Base-by-base conservation (phyloP, 352 stramenopile species). In the Albugo candida region DNA sequence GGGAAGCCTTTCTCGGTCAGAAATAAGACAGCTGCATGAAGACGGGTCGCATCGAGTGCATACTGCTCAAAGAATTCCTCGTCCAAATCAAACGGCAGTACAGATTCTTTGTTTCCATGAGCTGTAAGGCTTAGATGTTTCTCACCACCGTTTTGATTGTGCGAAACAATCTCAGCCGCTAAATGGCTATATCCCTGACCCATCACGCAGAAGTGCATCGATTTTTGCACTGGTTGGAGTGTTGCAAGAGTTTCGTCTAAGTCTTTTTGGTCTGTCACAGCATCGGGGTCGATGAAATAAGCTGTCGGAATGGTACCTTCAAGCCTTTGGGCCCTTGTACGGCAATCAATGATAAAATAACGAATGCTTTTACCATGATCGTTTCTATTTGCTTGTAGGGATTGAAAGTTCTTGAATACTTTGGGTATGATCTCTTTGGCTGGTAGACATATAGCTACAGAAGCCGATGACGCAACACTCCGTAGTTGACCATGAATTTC, bases 291-390 rank as follows among this genome's bases (percentile, higher is more conserved):
- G 41, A 87, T 78, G 38, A 71, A 59, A 51, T 86, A 87, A 16
- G 74, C 76, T 5, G 75, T 91, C 0, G 77, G 77, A 39, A 91
- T 65, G 41, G 77, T 63, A 0, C 75, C 77, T 12, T 62, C 52
- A 1, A 41, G 31, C 13, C 61, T 63, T 18, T 82, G 64, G 8
- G 70, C 57, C 1, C 38, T 42, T 0, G 67, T 56, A 13, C 77
- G 72, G 48, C 77, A 91, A 54, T 91, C 77, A 1, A 91, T 47
- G 24, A 86, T 68, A 41, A 88, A 86, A 38, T 77, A 91, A 0
- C 70, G 72, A 48, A 85, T 72, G 21, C 53, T 65, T 5, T 62
- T 58, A 35, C 63, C 55, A 10, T 43, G 17, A 8, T 8, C 24
- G 24, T 31, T 31, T 31, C 24, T 31, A 8, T 31, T 31, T 31